Base-by-base conservation (phyloP, 768 basidiomycete genomes). In the Pleurotus tuber-regium region DNA sequence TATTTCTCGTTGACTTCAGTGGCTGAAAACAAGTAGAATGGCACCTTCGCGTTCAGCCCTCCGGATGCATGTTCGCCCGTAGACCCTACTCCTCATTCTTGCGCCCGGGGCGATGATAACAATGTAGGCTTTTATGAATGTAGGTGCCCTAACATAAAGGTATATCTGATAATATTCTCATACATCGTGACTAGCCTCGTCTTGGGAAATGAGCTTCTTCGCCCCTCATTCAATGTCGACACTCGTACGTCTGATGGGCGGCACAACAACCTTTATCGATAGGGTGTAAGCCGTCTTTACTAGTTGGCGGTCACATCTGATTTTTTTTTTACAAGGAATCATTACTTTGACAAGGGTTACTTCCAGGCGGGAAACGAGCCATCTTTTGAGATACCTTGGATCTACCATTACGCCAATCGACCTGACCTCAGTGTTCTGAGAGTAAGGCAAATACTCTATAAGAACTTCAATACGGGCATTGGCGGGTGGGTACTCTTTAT, bases 191-290 rank as follows among this genome's bases (percentile, higher is more conserved):
- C 3, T 36, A 78, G 77, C 77, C 0, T 78, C 77, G 5, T 79
- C 78, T 16, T 79, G 77, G 77, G 76, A 79, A 53, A 74, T 74
- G 66, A 76, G 73, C 59, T 77, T 78, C 63, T 78, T 77, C 51
- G 75, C 73, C 2, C 77, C 78, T 3, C 76, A 79, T 49, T 76
- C 76, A 4, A 76, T 78, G 68, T 63, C 74, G 14, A 76, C 75
- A 1, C 57, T 78, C 26, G 61, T 79, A 26, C 56, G 56, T 12
- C 66, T 78, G 3, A 79, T 78, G 77, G 78, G 77, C 23, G 78
- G 78, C 1, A 59, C 66, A 7, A 63, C 53, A 1, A 73, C 71
- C 0, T 79, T 76, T 52, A 57, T 77, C 18, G 59, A 64, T 26
- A 62, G 78, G 49, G 60, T 75, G 76, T 78, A 48, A 46, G 70